Conservation (phyloP, 2,329 filamentous ascomycete species). For the Drechslerella coelobrocha region DNA sequence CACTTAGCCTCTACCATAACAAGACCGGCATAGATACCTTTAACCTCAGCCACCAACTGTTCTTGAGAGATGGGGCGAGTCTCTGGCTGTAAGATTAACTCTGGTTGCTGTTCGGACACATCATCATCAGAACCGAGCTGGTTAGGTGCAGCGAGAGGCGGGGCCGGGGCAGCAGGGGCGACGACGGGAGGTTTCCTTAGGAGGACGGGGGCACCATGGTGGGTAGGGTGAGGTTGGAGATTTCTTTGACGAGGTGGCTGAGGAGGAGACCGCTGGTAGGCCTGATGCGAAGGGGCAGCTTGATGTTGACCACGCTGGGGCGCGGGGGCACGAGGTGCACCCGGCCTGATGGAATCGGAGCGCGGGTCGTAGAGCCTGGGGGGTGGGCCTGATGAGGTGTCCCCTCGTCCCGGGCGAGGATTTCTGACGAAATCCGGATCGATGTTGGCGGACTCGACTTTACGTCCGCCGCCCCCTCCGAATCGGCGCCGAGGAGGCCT, state of each 20-base stretch:
- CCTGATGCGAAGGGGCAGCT: conserved; percentile 5
- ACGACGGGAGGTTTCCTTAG: conserved; percentile 11
- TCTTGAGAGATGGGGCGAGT: conserved; percentile 76
- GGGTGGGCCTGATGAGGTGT: conserved; percentile 1
- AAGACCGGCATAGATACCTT: conserved; percentile 80
- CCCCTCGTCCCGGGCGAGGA: conserved; percentile 11
- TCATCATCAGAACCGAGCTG: conserved; percentile 19
- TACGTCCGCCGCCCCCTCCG: conserved; percentile 10
- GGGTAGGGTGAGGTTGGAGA: conserved; percentile 8
- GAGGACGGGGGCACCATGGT: conserved; percentile 5
- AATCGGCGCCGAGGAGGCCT: conserved; percentile 15
- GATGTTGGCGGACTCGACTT: conserved; percentile 18
- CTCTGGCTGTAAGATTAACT: conserved; percentile 66
- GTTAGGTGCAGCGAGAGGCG: conserved; percentile 2
- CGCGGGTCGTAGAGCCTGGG: conserved; percentile 25
- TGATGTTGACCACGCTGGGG: conserved; percentile 12
- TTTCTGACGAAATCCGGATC: conserved; percentile 32
- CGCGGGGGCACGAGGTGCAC: conserved; percentile 4
- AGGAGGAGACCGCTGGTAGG: not conserved
- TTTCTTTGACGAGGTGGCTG: conserved; percentile 4
- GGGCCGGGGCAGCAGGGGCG: not conserved
- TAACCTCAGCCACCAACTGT: conserved; percentile 80
- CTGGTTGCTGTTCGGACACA: conserved; percentile 53
- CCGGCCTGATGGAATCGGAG: conserved; percentile 12
- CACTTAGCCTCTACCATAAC: conserved; percentile 88